A percentile compares a stretch with the other conserved stretches of the same genome.
phyloP scores from a whole-genome alignment of 139 green algal genomes.

The Coelastrella sp. region DNA sequence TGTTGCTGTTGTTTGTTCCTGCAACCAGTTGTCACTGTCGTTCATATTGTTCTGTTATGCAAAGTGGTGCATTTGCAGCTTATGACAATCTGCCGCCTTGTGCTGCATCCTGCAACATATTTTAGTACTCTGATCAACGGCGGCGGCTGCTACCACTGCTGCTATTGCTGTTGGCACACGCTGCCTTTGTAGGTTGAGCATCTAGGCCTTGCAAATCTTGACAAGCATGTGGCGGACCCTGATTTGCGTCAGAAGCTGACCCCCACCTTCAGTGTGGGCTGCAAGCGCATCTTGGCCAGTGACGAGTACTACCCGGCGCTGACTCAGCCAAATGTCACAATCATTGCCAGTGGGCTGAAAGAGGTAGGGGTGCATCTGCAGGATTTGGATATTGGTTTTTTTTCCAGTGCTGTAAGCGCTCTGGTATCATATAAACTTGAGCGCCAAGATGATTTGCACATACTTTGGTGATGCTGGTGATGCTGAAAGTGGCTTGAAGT shows the following conservation, averaged over 20 bases:
- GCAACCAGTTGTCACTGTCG: too few species aligned
- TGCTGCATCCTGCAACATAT: too few species aligned
- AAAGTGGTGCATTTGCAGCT: too few species aligned
- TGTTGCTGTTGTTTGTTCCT: too few species aligned
- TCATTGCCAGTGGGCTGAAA: slow-evolving; percentile 19
- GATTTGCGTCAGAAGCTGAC: neutral
- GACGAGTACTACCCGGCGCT: slow-evolving; percentile 39
- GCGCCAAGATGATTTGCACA: neutral
- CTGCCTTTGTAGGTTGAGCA: slow-evolving; percentile 12
- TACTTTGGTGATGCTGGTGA: neutral
- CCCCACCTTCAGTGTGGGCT: slow-evolving; percentile 9
- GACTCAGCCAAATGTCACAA: slow-evolving; percentile 6
- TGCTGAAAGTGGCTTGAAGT: too few species aligned
- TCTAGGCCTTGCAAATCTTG: neutral
- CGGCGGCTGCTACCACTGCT: neutral
- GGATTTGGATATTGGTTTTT: neutral
- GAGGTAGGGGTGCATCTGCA: neutral
- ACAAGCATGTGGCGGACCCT: neutral
- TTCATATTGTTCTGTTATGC: too few species aligned
- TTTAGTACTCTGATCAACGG: too few species aligned
- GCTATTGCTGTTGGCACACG: neutral
- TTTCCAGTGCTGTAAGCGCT: too few species aligned
- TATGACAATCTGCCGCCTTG: too few species aligned
- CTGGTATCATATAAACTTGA: too few species aligned
- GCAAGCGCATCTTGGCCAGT: slow-evolving; percentile 26